A percentile compares a stretch with the other conserved stretches of the same genome.
These are phyloP conservation scores for Candida patagonica DNA, from an alignment of 805 yeast genomes.

Conservation along the genomic window DNA sequence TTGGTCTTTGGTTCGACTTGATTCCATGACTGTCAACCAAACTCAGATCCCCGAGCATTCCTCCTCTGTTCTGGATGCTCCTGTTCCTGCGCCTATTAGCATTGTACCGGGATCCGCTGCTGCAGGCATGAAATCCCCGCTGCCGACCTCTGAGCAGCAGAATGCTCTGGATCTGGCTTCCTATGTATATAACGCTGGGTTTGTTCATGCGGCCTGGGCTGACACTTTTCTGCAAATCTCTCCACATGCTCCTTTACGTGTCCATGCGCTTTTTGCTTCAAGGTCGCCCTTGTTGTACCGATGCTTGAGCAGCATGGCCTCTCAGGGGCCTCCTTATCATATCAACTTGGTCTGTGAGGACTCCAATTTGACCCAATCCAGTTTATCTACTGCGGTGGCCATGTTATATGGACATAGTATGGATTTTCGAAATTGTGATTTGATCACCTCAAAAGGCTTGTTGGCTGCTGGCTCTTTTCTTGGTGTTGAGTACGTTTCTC, in stretches of 20 bases:
- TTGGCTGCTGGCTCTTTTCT: slow-evolving; percentile 24
- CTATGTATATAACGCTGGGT: slow-evolving; percentile 25
- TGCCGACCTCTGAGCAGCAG: slow-evolving; percentile 1
- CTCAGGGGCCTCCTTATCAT: slow-evolving; percentile 23
- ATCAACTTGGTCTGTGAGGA: slow-evolving; percentile 19
- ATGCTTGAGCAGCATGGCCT: slow-evolving; percentile 14
- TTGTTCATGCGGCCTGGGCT: slow-evolving; percentile 29
- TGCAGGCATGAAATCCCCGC: too few species aligned
- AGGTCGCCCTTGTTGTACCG: slow-evolving; percentile 26
- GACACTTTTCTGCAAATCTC: slow-evolving; percentile 24
- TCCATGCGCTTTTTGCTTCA: slow-evolving; percentile 27
- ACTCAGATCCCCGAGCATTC: too few species aligned
- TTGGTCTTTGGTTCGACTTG: too few species aligned
- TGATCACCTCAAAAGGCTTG: slow-evolving; percentile 21
- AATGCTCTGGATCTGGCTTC: slow-evolving; percentile 14
- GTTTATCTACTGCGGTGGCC: slow-evolving; percentile 25
- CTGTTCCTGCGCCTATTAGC: too few species aligned
- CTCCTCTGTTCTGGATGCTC: too few species aligned
- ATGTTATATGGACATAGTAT: slow-evolving; percentile 26
- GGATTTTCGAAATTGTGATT: slow-evolving; percentile 14
- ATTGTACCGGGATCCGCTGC: too few species aligned
- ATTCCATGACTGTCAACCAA: too few species aligned
- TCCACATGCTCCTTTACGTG: slow-evolving; percentile 21
- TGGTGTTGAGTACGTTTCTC: slow-evolving; percentile 22
- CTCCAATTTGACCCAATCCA: slow-evolving; percentile 18